A percentile compares a stretch with the other conserved stretches of the same genome.
Conservation (phyloP, 441 rosid genomes). For the Adansonia madagascariensis region DNA sequence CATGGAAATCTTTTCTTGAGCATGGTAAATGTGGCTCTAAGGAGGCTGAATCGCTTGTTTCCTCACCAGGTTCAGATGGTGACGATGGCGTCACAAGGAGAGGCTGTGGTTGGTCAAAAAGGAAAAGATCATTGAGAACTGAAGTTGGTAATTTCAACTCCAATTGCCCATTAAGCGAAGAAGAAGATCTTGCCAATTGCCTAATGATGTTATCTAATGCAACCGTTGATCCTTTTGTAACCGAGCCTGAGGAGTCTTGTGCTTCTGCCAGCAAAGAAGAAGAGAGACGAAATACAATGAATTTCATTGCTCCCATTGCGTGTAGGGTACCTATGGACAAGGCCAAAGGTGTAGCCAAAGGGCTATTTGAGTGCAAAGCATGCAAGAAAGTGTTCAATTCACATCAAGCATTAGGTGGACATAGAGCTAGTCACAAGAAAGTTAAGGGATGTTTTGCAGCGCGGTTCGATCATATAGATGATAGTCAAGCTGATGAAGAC, state of each 20-base stretch:
- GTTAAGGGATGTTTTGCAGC: conserved; percentile 1
- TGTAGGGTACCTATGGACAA: conserved; percentile 35
- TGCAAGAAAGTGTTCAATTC: conserved; percentile 95
- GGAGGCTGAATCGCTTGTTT: conserved; percentile 45
- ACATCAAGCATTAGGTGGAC: conserved; percentile 96
- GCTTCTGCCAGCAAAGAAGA: conserved; percentile 72
- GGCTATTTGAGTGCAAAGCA: conserved; percentile 84
- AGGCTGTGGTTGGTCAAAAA: not conserved
- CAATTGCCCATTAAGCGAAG: conserved; percentile 67
- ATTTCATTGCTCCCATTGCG: conserved; percentile 39
- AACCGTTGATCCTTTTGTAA: conserved; percentile 43
- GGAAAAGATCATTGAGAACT: not conserved
- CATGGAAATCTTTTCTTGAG: conserved; percentile 67
- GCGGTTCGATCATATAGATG: not conserved
- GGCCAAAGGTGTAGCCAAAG: conserved; percentile 48
- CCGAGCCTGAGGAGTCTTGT: conserved; percentile 67
- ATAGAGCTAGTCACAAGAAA: conserved; percentile 66
- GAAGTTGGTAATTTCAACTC: not conserved
- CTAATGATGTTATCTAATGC: conserved; percentile 85
- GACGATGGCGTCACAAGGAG: not conserved
- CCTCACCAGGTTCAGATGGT: conserved; percentile 19
- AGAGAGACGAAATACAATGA: conserved; percentile 46
- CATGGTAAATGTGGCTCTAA: conserved; percentile 63
- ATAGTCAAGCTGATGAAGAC: conserved; percentile 32
- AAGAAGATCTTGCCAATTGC: conserved; percentile 89